Percentiles rank a stretch among this genome's conserved stretches.
These are phyloP conservation scores for Yamadazyma epiphylla DNA, from an alignment of 1,139 yeast species.

Conservation along the genomic window DNA sequence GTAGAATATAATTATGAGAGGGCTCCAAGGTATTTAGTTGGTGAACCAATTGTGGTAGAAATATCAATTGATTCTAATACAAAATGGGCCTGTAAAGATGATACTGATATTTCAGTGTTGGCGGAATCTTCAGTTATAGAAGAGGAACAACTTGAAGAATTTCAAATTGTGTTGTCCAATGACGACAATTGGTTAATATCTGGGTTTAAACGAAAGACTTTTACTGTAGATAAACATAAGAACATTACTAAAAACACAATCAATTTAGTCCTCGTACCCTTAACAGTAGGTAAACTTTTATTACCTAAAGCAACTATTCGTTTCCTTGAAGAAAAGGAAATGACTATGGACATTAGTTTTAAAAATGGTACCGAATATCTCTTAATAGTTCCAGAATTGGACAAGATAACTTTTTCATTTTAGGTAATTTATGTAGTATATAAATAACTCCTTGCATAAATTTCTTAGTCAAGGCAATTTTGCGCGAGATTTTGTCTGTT, in stretches of 20 bases:
- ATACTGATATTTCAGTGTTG: slow-evolving; percentile 15
- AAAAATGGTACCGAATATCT: slow-evolving; percentile 66
- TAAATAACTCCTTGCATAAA: no score
- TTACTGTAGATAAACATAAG: slow-evolving; percentile 24
- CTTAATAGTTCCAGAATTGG: slow-evolving; percentile 69
- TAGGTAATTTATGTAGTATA: slow-evolving; percentile 14
- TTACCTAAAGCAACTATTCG: slow-evolving; percentile 63
- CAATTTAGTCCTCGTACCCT: slow-evolving; percentile 57
- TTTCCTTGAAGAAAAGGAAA: slow-evolving; percentile 9
- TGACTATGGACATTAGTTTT: slow-evolving; percentile 57
- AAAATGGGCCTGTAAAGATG: slow-evolving; percentile 34
- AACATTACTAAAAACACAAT: slow-evolving; percentile 8
- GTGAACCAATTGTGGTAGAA: slow-evolving; percentile 52
- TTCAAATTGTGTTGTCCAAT: slow-evolving; percentile 26
- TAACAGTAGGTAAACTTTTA: slow-evolving; percentile 67
- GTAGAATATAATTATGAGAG: slow-evolving; percentile 42
- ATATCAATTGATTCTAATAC: slow-evolving; percentile 44
- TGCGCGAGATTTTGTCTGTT: no score
- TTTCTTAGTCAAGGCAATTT: no score
- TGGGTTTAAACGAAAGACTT: slow-evolving; percentile 56
- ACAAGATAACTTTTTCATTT: slow-evolving; percentile 58
- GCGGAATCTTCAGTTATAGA: slow-evolving; percentile 25
- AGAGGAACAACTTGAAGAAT: slow-evolving; percentile 12
- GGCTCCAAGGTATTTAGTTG: slow-evolving; percentile 49
- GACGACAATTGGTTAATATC: slow-evolving; percentile 66